phyloP scores from a whole-genome alignment of 164 flowering plant genomes.

The Amborella trichopoda region DNA sequence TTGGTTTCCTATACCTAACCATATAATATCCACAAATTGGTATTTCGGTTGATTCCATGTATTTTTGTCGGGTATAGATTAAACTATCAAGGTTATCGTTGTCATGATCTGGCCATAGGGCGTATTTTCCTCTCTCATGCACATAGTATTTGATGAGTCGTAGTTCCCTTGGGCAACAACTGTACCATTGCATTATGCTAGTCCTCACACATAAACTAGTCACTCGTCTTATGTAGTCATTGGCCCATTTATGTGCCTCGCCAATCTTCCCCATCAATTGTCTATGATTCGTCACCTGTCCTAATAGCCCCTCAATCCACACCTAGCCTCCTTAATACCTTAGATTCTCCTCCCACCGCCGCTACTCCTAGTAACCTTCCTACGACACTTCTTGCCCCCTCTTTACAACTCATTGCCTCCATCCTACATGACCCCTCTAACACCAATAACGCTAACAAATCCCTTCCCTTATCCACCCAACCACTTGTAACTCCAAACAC shows the following conservation, averaged over 20 bases:
- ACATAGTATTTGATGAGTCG: not conserved
- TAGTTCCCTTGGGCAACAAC: not conserved
- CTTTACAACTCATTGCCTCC: not conserved
- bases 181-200: not conserved
- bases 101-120: not conserved
- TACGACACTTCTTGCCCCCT: not conserved
- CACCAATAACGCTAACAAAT: too few relatives aligned
- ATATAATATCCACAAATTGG: not conserved
- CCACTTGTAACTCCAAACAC: not conserved
- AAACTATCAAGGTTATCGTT: not conserved
- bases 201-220: not conserved
- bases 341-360: not conserved
- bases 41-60: not conserved
- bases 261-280: not conserved
- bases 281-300: not conserved
- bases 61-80: not conserved
- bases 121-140: not conserved
- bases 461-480: not conserved
- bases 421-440: not conserved
- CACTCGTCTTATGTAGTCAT: not conserved
- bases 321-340: not conserved
- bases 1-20: too few relatives aligned
- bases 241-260: not conserved
- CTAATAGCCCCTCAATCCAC: not conserved
- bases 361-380: not conserved